These are phyloP conservation scores for Quercus tomentella DNA, from an alignment of 331 rosid genomes.

Conservation along the genomic window DNA sequence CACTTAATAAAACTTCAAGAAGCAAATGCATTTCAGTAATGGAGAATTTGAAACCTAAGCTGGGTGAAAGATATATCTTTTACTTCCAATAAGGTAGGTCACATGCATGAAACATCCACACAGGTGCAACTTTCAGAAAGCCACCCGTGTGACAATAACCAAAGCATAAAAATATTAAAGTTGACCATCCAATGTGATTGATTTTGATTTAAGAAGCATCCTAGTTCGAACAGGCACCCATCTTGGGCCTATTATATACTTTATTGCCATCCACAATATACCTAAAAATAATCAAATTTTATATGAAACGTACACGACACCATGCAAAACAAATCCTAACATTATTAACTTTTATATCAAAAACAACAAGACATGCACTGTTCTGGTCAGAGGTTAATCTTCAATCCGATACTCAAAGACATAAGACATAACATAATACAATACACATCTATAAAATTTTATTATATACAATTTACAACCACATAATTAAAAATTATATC, in stretches of 20 bases:
- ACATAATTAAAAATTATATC: conserved; percentile 14
- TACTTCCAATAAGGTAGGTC: not conserved
- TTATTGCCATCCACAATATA: not conserved
- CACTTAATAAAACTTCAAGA: not conserved
- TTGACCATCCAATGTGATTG: conserved; percentile 6
- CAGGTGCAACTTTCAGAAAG: not conserved
- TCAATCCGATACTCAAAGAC: conserved; percentile 1
- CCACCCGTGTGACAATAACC: conserved; percentile 5
- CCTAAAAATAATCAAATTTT: conserved; percentile 4
- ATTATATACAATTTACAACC: not conserved
- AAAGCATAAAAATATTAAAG: not conserved
- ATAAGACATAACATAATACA: not conserved
- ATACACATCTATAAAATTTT: not conserved
- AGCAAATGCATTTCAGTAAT: not conserved
- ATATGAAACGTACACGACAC: conserved; percentile 7
- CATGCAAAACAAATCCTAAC: conserved; percentile 19
- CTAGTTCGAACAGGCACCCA: conserved; percentile 3
- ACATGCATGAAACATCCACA: not conserved
- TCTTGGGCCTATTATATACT: not conserved
- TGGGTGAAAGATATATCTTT: not conserved
- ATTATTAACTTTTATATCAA: conserved; percentile 5
- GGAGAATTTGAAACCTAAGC: not conserved
- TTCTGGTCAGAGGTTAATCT: conserved; percentile 36
- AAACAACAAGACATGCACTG: conserved; percentile 25
- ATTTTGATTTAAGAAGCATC: conserved; percentile 15